Conservation (phyloP, 2,329 filamentous ascomycete species). For the Epichloe hybrida region DNA sequence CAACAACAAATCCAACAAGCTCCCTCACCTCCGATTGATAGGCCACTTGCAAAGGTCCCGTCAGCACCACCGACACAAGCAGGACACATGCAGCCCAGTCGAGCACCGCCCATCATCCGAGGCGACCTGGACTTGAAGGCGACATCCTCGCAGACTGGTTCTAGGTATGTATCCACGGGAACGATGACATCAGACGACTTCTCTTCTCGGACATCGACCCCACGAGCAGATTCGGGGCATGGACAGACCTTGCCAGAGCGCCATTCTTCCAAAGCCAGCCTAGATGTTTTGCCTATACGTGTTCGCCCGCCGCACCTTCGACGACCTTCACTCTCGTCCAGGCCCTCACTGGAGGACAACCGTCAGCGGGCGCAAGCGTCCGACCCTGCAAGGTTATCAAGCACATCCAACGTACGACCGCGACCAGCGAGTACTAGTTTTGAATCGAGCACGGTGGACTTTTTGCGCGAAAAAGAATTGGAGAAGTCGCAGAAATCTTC, state of each 20-base stretch:
- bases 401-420: slow-evolving; percentile 33
- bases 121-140: slow-evolving; percentile 48
- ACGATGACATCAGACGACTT: slow-evolving; percentile 59
- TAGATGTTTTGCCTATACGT: slow-evolving; percentile 8
- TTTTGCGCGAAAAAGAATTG: slow-evolving; percentile 63
- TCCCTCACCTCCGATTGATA: slow-evolving; percentile 14
- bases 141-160: slow-evolving; percentile 32
- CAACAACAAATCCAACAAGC: slow-evolving; percentile 11
- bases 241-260: slow-evolving; percentile 6
- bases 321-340: slow-evolving; percentile 8
- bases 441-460: slow-evolving; percentile 63
- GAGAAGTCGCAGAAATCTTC: slow-evolving; percentile 22
- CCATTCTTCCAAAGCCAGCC: background rate
- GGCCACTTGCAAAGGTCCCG: slow-evolving; percentile 23
- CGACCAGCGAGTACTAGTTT: slow-evolving; percentile 74
- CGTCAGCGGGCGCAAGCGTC: slow-evolving; percentile 8
- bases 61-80: slow-evolving; percentile 29
- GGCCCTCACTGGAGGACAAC: slow-evolving; percentile 11
- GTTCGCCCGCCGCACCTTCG: slow-evolving; percentile 14
- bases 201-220: slow-evolving; percentile 28
- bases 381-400: slow-evolving; percentile 12
- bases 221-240: slow-evolving; percentile 11
- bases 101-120: slow-evolving; percentile 50
- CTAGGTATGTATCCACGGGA: slow-evolving; percentile 44
- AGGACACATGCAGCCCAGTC: slow-evolving; percentile 33